Evolutionary conservation across 345 rosid species (phyloP), one percentile per base, ranked within the genome.

Genomic region (Gynandropsis gynandra): DNA sequence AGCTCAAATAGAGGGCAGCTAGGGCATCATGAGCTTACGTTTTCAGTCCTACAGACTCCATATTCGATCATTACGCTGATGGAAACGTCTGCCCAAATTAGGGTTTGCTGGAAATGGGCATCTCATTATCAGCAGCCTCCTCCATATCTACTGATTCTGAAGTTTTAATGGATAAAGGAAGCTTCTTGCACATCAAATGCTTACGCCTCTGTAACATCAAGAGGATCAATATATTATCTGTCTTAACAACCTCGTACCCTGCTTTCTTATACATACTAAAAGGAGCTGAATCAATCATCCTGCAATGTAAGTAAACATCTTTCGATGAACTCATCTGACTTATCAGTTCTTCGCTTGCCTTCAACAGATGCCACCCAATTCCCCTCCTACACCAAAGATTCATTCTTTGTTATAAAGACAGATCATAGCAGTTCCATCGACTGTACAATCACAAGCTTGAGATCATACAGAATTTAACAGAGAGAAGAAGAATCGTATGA

Each of bases 341-440:
- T 65, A 90, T 79, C 14, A 90, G 42, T 58, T 87, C 92, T 76
- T 84, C 96, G 59, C 95, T 74, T 14, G 95, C 95, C 79, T 76
- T 87, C 71, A 87, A 70, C 69, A 90, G 89, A 76, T 87, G 84
- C 95, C 96, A 90, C 16, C 95, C 96, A 24, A 90, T 82, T 37
- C 95, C 85, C 57, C 71, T 77, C 92, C 98, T 90, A n/a, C n/a
- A n/a, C n/a, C n/a, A 78, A 42, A 58, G 57, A 43, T 65, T 66
- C 40, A 66, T 15, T 40, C 54, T 39, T 9, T 54, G 21, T 15
- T 35, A 32, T 16, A n/a, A 33, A 4, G 39, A 0, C 54, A 45
- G 36, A 33, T 11, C 7, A 7, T 33, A 7, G 36, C 7, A 33
- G 10, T 11, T 1, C 4, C 36, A 33, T 3, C 9, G n/a, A n/a